Evolutionary conservation across 345 rosid genomes (phyloP).

Genomic region (Arabidopsis thaliana): TAIR10.1 NC_003076.8:19670001-19670500

Average conservation of each 20-base stretch:
- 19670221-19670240: conserved; percentile 20
- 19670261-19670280: conserved; percentile 39
- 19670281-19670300: conserved; percentile 17
- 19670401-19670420: too few species aligned
- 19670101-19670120: conserved; percentile 29
- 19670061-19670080: conserved; percentile 19
- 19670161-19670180: not conserved
- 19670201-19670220: too few species aligned
- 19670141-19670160: not conserved
- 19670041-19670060: not conserved
- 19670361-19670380: not conserved
- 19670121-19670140: conserved; percentile 7
- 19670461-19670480: too few species aligned
- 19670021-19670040: not conserved
- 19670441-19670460: too few species aligned
- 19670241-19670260: conserved; percentile 20
- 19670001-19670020: conserved; percentile 23
- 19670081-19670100: conserved; percentile 19
- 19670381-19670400: not conserved
- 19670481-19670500: too few species aligned
- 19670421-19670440: too few species aligned
- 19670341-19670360: conserved; percentile 30
- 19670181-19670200: not conserved
- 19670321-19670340: conserved; percentile 35
- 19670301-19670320: conserved; percentile 14